Base-by-base conservation (phyloP, 495 filamentous ascomycete species). In the Penicillium roqueforti region DNA sequence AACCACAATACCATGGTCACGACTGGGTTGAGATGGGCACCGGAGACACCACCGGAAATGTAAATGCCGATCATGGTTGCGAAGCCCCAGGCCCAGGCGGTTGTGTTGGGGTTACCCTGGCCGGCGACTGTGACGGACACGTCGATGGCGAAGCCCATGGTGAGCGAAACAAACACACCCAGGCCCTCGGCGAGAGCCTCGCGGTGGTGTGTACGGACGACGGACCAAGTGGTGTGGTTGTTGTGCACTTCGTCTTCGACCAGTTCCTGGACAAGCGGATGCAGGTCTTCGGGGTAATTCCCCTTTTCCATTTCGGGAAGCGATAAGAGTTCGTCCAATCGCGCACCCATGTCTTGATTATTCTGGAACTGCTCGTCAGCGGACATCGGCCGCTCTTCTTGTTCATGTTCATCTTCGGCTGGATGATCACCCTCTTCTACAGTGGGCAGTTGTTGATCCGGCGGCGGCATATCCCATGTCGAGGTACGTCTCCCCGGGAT, bases 61-160 rank as follows among this genome's bases (percentile, higher is more conserved):
- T 82, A 82, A 41, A 83, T 81, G 9, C 70, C 80, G 39, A 82
- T 73, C 80, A 83, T 83, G 26, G 75, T 76, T 10, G 75, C 78
- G 6, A 82, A 65, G 1, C 80, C 80, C 80, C 80, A 84, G 8
- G 75, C 72, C 76, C 76, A 81, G 18, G 67, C 72, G 4, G 74
- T 76, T 3, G 75, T 76, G 51, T 74, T 73, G 14, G 80, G 80
- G 36, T 75, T 71, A 3, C 71, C 73, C 1, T 56, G 56, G 2
- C 67, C 54, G 18, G 73, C 75, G 6, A 76, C 55, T 6, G 74
- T 77, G 16, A 81, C 79, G 0, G 73, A 63, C 11, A 82, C 67
- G 40, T 77, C 76, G 38, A 70, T 74, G 26, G 67, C 76, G 56
- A 81, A 75, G 19, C 74, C 78, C 50, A 80, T 66, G 13, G 67